Base-by-base conservation (phyloP, 2,329 filamentous ascomycete genomes). In the Magnaporthiopsis rhizophila region DNA sequence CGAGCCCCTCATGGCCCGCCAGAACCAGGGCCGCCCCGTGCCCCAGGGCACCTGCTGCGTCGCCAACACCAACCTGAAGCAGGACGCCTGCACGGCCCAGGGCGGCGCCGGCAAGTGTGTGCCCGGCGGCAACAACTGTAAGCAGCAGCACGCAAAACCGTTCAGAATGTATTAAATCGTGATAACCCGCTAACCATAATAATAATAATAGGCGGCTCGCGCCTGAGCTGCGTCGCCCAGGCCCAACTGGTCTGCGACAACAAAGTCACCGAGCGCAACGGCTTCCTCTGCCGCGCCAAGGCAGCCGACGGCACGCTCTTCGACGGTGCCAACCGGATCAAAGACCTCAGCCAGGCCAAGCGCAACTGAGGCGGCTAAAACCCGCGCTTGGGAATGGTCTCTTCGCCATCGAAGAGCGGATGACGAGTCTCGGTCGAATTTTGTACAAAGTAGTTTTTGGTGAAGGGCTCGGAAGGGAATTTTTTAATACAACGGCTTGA, bases 121-220 rank as follows among this genome's bases (percentile, higher is more conserved):
- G 60, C 60, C 60, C 60, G 60, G 60, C 36, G 60, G 60, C 60
- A 62, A 50, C 26, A 30, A 28, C 38, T 62, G 60, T 61, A 53
- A 61, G 59, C 45, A 45, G 7, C 1, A 3, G 6, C 32, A 32
- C 3, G 3, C 8, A 32, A 3, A 30, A 30, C 28, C 28, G 28
- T 30, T 5, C 28, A 30, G 5, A 3, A 30, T 30, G 8, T 34
- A 34, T 11, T 11, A 5, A 34, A 7, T 1, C 32, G 6, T 8
- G 26, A 26, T 18, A 28, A 12, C 15, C 8, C 28, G 18, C n/a
- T 32, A 34, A 32, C 13, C n/a, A n/a, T n/a, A n/a, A n/a, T n/a
- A n/a, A n/a, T n/a, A n/a, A n/a, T n/a, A n/a, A n/a, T 7, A 61
- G 59, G 59, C 38, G 26, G 26, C 13, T 3, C 9, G 5, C 2